A percentile compares a stretch with the other conserved stretches of the same genome.
Conservation (phyloP, 306 rosid species). For the Dalbergia cochinchinensis region DNA sequence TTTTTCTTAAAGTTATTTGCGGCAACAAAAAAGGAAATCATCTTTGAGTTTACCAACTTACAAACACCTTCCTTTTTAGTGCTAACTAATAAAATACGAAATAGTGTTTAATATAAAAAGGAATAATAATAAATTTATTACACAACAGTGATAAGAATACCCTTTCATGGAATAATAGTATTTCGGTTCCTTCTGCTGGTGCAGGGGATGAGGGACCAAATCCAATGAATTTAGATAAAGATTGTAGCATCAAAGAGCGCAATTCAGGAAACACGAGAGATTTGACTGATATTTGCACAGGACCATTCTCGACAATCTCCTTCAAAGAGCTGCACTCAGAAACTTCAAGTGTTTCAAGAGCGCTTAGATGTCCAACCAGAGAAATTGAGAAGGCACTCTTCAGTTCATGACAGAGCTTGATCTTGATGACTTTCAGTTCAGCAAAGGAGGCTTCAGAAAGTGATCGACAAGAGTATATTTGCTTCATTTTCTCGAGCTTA, state of each 20-base stretch:
- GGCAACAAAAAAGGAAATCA: too few relatives aligned
- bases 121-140: background rate
- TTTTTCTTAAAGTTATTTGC: too few relatives aligned
- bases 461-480: background rate
- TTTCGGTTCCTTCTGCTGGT: background rate
- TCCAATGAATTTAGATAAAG: slow-evolving; percentile 11
- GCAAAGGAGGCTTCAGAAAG: slow-evolving; percentile 45
- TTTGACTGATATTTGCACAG: too few relatives aligned
- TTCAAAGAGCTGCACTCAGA: slow-evolving; percentile 43
- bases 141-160: background rate
- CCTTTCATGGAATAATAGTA: slow-evolving; percentile 22
- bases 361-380: slow-evolving; percentile 10
- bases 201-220: background rate
- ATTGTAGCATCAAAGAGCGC: background rate
- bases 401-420: slow-evolving; percentile 29
- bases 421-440: slow-evolving; percentile 44
- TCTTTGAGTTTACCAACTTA: background rate
- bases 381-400: slow-evolving; percentile 22
- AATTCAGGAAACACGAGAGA: slow-evolving; percentile 31
- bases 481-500: background rate
- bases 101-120: background rate
- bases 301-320: slow-evolving; percentile 42
- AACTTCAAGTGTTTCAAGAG: slow-evolving; percentile 49
- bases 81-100: background rate
- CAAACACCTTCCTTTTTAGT: background rate